Evolutionary conservation across 768 basidiomycete genomes (phyloP).

Genomic region (Cystobasidium onofrii): DNA sequence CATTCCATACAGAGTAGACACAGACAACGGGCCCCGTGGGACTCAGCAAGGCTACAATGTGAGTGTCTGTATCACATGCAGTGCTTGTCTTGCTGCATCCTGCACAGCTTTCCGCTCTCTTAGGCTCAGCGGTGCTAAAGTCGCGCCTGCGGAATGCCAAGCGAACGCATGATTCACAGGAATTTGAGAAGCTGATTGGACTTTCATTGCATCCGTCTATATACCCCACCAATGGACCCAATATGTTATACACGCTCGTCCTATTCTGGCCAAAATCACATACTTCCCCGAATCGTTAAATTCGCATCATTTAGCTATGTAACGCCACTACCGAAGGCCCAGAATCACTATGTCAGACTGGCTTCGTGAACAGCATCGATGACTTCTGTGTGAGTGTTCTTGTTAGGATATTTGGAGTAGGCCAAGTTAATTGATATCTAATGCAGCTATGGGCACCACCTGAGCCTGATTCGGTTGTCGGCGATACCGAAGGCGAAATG

Average conservation of each 20-base stretch:
- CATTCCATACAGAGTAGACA: conserved; percentile 42
- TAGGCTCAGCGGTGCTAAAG: neutral
- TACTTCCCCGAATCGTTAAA: neutral
- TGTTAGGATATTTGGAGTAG: no score
- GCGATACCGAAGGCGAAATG: conserved; percentile 57
- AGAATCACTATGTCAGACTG: conserved; percentile 43
- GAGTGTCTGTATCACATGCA: neutral
- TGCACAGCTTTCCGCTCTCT: neutral
- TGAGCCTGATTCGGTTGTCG: conserved; percentile 43
- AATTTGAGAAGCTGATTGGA: no score
- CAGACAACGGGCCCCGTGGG: conserved; percentile 29
- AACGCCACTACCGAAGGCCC: conserved; percentile 37
- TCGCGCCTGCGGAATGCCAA: neutral
- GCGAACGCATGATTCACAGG: neutral
- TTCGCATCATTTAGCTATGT: conserved; percentile 22
- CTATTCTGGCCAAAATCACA: no score
- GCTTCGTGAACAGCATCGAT: conserved; percentile 38
- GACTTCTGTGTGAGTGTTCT: conserved; percentile 40
- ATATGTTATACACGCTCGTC: no score
- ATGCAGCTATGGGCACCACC: conserved; percentile 36
- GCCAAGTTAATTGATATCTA: no score
- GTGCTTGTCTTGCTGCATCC: neutral
- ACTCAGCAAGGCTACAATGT: conserved; percentile 32
- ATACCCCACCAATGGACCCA: neutral
- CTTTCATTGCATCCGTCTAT: neutral